phyloP scores from a whole-genome alignment of 2,329 filamentous ascomycete species.

The Fusarium coffeatum region DNA sequence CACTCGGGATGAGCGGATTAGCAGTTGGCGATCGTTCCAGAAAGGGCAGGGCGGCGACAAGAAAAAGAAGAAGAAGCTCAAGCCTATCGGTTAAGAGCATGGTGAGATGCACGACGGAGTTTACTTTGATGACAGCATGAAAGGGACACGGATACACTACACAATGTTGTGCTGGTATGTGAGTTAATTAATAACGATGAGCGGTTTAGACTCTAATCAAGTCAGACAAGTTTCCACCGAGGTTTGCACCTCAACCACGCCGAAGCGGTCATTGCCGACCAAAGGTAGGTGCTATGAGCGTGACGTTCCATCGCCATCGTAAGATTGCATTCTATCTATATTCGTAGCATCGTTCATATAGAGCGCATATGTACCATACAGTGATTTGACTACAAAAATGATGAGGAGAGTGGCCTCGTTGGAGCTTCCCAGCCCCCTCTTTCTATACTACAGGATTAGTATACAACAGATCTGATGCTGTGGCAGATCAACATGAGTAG shows the following conservation, averaged over 20 bases:
- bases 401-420: slow-evolving; percentile 53
- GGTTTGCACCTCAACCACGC: slow-evolving; percentile 15
- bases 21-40: slow-evolving; percentile 92
- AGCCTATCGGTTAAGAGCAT: slow-evolving; percentile 65
- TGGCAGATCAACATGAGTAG: slow-evolving; percentile 46
- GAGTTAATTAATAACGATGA: slow-evolving; percentile 49
- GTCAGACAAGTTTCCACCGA: slow-evolving; percentile 39
- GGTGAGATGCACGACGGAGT: slow-evolving; percentile 17
- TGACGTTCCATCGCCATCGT: slow-evolving; percentile 13
- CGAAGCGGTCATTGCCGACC: slow-evolving; percentile 13
- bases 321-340: slow-evolving; percentile 14
- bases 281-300: slow-evolving; percentile 36
- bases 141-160: slow-evolving; percentile 26
- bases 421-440: slow-evolving; percentile 45
- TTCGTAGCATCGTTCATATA: slow-evolving; percentile 19
- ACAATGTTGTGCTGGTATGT: slow-evolving; percentile 44
- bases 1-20: slow-evolving; percentile 89
- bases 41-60: slow-evolving; percentile 73
- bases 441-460: slow-evolving; percentile 50
- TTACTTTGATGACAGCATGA: slow-evolving; percentile 19
- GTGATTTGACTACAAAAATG: slow-evolving; percentile 33
- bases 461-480: slow-evolving; percentile 47
- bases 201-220: slow-evolving; percentile 49
- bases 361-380: slow-evolving; percentile 4
- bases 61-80: slow-evolving; percentile 79